Percentiles rank a stretch among this genome's conserved stretches.
Conservation (phyloP, 1,139 yeast genomes). For the Citeromyces hawaiiensis region DNA sequence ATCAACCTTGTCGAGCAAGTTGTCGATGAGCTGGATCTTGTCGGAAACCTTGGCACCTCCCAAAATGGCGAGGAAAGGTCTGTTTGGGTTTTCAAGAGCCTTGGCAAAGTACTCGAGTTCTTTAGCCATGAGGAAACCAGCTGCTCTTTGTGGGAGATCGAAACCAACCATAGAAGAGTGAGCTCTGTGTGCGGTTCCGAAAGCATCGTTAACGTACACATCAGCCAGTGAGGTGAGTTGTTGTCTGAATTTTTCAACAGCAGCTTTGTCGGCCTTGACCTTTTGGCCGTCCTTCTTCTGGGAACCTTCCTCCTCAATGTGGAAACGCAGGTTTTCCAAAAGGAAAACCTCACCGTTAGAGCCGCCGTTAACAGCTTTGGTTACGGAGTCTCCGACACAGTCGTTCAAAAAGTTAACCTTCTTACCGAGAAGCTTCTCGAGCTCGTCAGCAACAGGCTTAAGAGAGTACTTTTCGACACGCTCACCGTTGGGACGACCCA, state of each 20-base stretch:
- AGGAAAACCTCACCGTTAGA: constrained; percentile 62
- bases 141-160: constrained; percentile 85
- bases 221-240: constrained; percentile 85
- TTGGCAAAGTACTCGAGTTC: constrained; percentile 93
- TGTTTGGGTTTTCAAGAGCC: constrained; percentile 91
- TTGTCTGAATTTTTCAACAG: constrained; percentile 73
- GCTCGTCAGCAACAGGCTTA: constrained; percentile 83
- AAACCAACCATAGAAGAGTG: constrained; percentile 98
- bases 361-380: constrained; percentile 58
- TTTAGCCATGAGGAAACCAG: constrained; percentile 95
- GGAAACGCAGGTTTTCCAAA: constrained; percentile 93
- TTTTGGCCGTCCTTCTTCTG: constrained; percentile 78
- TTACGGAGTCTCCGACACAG: constrained; percentile 83
- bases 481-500: constrained; percentile 97
- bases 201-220: constrained; percentile 93
- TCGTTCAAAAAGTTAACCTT: constrained; percentile 70
- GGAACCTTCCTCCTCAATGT: constrained; percentile 93
- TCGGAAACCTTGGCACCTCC: constrained; percentile 99
- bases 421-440: constrained; percentile 56
- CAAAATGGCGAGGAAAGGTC: constrained; percentile 94
- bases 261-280: constrained; percentile 78
- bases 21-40: constrained; percentile 94
- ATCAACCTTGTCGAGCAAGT: constrained; percentile 90
- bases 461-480: constrained; percentile 70
- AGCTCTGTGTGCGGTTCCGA: constrained; percentile 98